Evolutionary conservation across 1,284 basidiomycete genomes (phyloP), one percentile per base, ranked within the genome.

Genomic region (Coniophora puteana): DNA sequence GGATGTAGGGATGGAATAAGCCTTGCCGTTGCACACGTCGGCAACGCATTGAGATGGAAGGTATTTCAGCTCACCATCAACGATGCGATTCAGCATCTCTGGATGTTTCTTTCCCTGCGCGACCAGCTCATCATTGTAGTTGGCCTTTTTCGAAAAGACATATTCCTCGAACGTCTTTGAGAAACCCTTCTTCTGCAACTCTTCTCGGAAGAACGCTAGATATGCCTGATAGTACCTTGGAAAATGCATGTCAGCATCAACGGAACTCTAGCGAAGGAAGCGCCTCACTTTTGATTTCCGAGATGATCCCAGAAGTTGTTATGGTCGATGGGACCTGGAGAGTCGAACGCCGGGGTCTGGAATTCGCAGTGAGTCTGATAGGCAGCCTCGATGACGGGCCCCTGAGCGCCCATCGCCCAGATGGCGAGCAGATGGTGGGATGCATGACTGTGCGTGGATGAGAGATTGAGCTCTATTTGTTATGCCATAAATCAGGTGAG

Each of bases 341-440:
- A 67, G 26, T 65, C 50, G 41, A 68, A 62, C 0, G 63, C 62
- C 6, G 63, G 61, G 5, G 58, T 62, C 47, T 72, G 66, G 38
- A 68, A 67, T 3, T 45, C 45, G 18, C 57, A 60, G 43, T 78
- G 69, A 4, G 51, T 57, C 30, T 67, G 48, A 51, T 75, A 77
- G 3, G 63, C 71, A 13, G 63, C 65, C 22, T 65, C 53, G 16
- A 79, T 60, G 8, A 70, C 58, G 11, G 62, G 45, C 0, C 55
- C 57, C 27, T 63, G 58, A 0, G 68, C 74, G 12, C 77, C 76
- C 7, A 79, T 54, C 13, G 64, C 59, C 63, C 74, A 79, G 6
- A 72, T 60, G 6, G 76, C 75, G 14, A 77, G 53, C 4, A 72
- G 56, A 38, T 75, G 74, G 47, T 79, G 76, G 5, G 71, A 55